phyloP scores from a whole-genome alignment of 2,329 filamentous ascomycete genomes.

The Aspergillus aculeatus region DNA sequence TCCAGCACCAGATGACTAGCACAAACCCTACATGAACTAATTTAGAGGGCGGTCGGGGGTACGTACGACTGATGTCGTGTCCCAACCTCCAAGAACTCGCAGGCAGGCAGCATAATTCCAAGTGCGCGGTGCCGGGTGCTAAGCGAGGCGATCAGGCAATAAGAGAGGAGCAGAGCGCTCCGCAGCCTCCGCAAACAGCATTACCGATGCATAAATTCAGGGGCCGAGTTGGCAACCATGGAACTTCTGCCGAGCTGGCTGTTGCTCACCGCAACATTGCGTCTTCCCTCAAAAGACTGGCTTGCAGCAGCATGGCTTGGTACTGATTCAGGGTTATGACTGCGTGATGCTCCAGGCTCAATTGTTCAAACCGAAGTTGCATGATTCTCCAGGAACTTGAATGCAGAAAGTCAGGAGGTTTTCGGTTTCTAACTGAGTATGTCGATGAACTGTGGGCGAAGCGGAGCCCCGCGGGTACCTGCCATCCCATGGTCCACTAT shows the following conservation, averaged over 20 bases:
- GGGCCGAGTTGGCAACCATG: conserved; percentile 17
- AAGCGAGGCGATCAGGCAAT: background rate
- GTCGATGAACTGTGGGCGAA: background rate
- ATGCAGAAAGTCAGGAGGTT: background rate
- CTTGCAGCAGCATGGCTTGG: background rate
- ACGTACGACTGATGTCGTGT: background rate
- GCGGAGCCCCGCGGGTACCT: conserved; percentile 6
- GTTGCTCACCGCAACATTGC: conserved; percentile 14
- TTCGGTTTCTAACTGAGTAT: background rate
- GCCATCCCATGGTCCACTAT: background rate
- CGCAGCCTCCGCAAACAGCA: background rate
- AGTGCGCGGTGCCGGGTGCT: background rate
- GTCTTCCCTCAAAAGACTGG: background rate
- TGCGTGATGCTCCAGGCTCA: no score
- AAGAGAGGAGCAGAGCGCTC: background rate
- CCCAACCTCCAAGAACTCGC: background rate
- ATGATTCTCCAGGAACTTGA: background rate
- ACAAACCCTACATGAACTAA: background rate
- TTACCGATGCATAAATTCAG: conserved; percentile 10
- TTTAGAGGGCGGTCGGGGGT: background rate
- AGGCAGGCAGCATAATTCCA: no score
- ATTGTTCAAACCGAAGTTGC: background rate
- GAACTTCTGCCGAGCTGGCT: conserved; percentile 22
- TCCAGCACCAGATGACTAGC: background rate
- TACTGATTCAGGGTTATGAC: no score